These are phyloP conservation scores for Trametes pubescens DNA, from an alignment of 1,284 basidiomycete genomes.

Conservation along the genomic window DNA sequence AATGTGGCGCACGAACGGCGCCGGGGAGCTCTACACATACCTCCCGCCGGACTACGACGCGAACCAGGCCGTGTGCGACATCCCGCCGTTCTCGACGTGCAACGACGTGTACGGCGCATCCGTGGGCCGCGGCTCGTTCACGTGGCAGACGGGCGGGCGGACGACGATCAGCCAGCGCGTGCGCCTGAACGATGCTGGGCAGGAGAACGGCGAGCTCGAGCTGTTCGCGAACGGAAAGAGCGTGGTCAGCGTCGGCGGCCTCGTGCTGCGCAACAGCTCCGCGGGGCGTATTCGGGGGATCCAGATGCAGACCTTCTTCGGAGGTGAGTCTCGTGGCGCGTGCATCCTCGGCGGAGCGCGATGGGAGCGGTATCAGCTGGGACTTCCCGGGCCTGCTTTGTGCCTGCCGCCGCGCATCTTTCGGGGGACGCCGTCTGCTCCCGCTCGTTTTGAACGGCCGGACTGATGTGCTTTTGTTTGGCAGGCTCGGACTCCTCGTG, in stretches of 20 bases:
- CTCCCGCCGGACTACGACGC: constrained; percentile 65
- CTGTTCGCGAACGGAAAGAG: constrained; percentile 66
- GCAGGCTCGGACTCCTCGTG: constrained; percentile 56
- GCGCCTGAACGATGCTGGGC: constrained; percentile 67
- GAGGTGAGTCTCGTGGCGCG: constrained; percentile 48
- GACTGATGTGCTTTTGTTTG: constrained; percentile 19
- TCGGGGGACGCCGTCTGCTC: background rate
- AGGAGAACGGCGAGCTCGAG: constrained; percentile 63
- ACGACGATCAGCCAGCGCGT: constrained; percentile 70
- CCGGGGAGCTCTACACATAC: constrained; percentile 71
- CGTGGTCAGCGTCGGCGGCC: constrained; percentile 57
- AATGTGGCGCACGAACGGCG: constrained; percentile 62
- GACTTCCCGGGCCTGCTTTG: constrained; percentile 2
- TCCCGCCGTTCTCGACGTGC: constrained; percentile 64
- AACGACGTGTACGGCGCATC: constrained; percentile 71
- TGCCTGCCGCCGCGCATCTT: background rate
- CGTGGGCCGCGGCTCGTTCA: constrained; percentile 77
- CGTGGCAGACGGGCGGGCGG: constrained; percentile 66
- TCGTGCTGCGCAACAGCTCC: constrained; percentile 57
- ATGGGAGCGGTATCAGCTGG: constrained; percentile 6
- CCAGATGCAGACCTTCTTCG: constrained; percentile 76
- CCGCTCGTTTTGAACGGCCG: background rate
- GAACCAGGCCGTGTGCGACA: constrained; percentile 61
- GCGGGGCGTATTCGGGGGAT: constrained; percentile 62
- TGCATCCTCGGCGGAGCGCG: constrained; percentile 11